These are phyloP conservation scores for Rutstroemia sydowiana DNA, from an alignment of 2,329 filamentous ascomycete species.

Conservation along the genomic window DNA sequence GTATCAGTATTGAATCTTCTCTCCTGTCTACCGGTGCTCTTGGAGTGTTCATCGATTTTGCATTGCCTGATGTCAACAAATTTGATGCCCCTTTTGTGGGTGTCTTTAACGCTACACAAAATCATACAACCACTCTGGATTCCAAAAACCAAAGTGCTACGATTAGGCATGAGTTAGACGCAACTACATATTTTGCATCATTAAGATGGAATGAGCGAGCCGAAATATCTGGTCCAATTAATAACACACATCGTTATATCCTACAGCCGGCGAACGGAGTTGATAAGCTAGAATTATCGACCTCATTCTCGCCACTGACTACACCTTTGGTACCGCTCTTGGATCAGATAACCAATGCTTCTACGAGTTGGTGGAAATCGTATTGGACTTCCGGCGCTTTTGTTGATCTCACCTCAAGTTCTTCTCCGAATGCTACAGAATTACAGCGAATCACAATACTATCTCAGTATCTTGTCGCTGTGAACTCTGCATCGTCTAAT, in stretches of 20 bases:
- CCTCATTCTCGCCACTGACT: neutral
- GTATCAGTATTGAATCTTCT: slow-evolving; percentile 32
- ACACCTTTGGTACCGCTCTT: too few species aligned
- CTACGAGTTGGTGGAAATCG: slow-evolving; percentile 16
- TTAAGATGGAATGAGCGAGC: slow-evolving; percentile 18
- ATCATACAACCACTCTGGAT: slow-evolving; percentile 32
- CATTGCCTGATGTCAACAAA: slow-evolving; percentile 37
- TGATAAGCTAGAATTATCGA: neutral
- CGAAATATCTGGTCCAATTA: slow-evolving; percentile 12
- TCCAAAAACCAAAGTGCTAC: slow-evolving; percentile 20
- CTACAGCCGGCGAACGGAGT: slow-evolving; percentile 6
- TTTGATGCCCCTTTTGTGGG: slow-evolving; percentile 38
- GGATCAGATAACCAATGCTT: slow-evolving; percentile 10
- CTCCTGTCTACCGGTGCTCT: slow-evolving; percentile 31
- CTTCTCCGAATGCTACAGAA: slow-evolving; percentile 33
- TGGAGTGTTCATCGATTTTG: slow-evolving; percentile 36
- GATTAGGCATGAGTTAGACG: slow-evolving; percentile 34
- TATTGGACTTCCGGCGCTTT: slow-evolving; percentile 36
- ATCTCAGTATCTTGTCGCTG: slow-evolving; percentile 38
- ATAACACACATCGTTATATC: slow-evolving; percentile 20
- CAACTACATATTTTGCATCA: slow-evolving; percentile 33
- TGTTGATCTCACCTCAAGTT: slow-evolving; percentile 34
- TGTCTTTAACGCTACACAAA: slow-evolving; percentile 33
- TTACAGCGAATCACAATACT: slow-evolving; percentile 38
- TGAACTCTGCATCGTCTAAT: slow-evolving; percentile 36